Percentiles rank a stretch among this genome's conserved stretches.
Evolutionary conservation across 2,329 filamentous ascomycete species (phyloP).

Genomic region (Fusarium euwallaceae): DNA sequence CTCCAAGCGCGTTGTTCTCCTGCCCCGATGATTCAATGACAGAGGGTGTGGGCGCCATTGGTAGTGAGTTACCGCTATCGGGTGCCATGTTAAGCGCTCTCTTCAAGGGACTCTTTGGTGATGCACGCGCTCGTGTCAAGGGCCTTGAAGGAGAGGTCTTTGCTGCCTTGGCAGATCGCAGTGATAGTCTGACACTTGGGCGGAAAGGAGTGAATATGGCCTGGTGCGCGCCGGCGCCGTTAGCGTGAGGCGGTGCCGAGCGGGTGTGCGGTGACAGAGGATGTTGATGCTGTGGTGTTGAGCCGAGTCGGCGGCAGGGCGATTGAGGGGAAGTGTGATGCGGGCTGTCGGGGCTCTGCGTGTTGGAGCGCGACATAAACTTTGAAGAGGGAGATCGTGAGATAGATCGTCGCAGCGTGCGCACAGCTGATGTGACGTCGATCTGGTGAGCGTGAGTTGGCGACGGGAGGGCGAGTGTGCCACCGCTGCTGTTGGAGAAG

Average conservation of each 20-base stretch:
- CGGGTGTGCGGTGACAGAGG: constrained; percentile 49
- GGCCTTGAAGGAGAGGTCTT: constrained; percentile 68
- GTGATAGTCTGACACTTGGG: constrained; percentile 75
- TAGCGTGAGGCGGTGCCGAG: constrained; percentile 53
- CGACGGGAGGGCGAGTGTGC: constrained; percentile 87
- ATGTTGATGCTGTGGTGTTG: constrained; percentile 54
- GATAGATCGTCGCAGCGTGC: constrained; percentile 86
- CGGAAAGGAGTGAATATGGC: constrained; percentile 75
- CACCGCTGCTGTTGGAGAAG: constrained; percentile 73
- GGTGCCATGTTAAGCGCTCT: constrained; percentile 78
- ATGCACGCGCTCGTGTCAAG: constrained; percentile 74
- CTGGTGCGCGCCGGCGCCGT: constrained; percentile 51
- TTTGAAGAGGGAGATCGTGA: constrained; percentile 91
- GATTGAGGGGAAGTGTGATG: constrained; percentile 63
- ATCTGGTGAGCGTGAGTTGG: constrained; percentile 87
- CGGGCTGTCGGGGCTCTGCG: constrained; percentile 64
- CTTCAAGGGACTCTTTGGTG: constrained; percentile 85
- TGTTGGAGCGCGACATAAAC: constrained; percentile 71
- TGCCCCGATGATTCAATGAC: constrained; percentile 57
- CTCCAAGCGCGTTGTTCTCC: constrained; percentile 57
- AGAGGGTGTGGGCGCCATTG: constrained; percentile 55
- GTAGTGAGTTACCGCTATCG: constrained; percentile 77
- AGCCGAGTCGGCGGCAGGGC: constrained; percentile 61
- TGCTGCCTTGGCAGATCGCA: constrained; percentile 72
- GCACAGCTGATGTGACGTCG: constrained; percentile 84